Base-by-base conservation (phyloP, 768 basidiomycete species). In the Xerocomellus amylosporus region DNA sequence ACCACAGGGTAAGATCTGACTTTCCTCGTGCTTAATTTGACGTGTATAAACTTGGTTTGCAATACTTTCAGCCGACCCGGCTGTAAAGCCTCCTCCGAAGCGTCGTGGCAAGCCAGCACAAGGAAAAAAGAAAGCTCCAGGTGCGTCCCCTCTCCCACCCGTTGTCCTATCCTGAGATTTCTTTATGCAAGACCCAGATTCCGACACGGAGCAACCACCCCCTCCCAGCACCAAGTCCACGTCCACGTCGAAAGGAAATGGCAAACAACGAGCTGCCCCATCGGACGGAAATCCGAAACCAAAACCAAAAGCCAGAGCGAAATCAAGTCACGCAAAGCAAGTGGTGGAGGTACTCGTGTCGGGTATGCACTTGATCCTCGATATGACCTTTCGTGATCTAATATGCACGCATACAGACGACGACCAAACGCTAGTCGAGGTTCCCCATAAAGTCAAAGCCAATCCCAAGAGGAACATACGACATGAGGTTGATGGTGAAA, bases 381-480 rank as follows among this genome's bases (percentile, higher is more conserved):
- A 46, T 12, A n/a, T 1, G 5, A n/a, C 2, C 14, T 26, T 40
- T 31, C 9, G 3, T 2, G 5, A 14, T 31, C 38, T 51, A 0
- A 49, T 49, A 38, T 31, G 13, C 15, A 19, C 20, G 19, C 56
- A 47, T 50, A n/a, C 30, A 69, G 68, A 70, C 39, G 70, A 70
- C 31, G 70, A 71, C 9, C 49, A 26, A 38, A 65, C 60, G 2
- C 64, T 70, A 1, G 65, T 68, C 12, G 67, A 70, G 9, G 58
- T 54, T 10, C 65, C 56, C 1, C 61, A 13, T 8, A 60, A 59
- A 54, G 14, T 46, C 10, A 56, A 52, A 42, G n/a, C 51, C 8
- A 56, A 39, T 5, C 5, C 42, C 1, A 52, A 36, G 41, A 14
- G 24, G 14, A 53, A 28, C 4, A 24, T 22, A 22, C 56, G 26